phyloP scores from a whole-genome alignment of 108 stramenopile species.

The Skeletonema potamos region DNA sequence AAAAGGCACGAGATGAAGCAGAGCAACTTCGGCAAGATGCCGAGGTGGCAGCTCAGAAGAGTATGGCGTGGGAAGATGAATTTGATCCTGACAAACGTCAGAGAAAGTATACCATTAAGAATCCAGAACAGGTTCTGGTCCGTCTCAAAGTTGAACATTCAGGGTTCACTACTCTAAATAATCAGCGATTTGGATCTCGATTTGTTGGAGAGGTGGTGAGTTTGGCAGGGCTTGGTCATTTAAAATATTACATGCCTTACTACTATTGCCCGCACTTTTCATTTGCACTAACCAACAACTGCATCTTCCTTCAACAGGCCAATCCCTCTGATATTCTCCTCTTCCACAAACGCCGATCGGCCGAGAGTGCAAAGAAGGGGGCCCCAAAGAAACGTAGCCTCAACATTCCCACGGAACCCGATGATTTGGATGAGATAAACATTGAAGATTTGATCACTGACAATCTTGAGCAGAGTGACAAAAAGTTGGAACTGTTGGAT shows the following conservation, averaged over 20 bases:
- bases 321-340: conserved; percentile 89
- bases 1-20: conserved; percentile 39
- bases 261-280: no score
- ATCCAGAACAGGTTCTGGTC: conserved; percentile 87
- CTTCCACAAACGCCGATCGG: conserved; percentile 67
- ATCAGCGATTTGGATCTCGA: conserved; percentile 88
- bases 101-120: conserved; percentile 54
- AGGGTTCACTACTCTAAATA: conserved; percentile 90
- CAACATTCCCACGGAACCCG: conserved; percentile 72
- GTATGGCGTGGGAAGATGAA: conserved; percentile 26
- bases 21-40: conserved; percentile 27
- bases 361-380: conserved; percentile 22
- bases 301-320: conserved; percentile 40
- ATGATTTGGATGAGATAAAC: conserved; percentile 75
- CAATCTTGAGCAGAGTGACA: conserved; percentile 64
- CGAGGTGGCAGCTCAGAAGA: conserved; percentile 22
- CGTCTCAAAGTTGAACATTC: conserved; percentile 95
- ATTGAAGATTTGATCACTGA: conserved; percentile 85
- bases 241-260: background rate
- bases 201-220: conserved; percentile 87
- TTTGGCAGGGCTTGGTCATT: conserved; percentile 2
- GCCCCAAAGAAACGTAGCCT: conserved; percentile 21
- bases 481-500: conserved; percentile 73
- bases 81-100: conserved; percentile 37
- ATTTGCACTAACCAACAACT: background rate